Base-by-base conservation (phyloP, 176 grass and related monocot species). In the Thalia dealbata region DNA sequence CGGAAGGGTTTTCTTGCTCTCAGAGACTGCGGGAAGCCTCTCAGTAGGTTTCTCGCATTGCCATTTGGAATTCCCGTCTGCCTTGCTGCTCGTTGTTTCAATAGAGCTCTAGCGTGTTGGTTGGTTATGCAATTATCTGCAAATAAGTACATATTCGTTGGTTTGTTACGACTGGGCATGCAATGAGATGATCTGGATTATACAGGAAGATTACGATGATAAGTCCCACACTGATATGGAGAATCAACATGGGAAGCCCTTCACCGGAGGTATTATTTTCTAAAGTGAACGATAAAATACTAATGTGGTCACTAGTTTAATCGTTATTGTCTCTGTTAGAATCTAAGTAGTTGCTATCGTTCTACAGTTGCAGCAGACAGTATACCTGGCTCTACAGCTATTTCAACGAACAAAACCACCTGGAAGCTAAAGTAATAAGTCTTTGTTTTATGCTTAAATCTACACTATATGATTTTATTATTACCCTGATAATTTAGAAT, bases 341-440 rank as follows among this genome's bases (percentile, higher is more conserved):
- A 16, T 21, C 22, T 27, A 69, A 15, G 26, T 73, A 75, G 28
- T 76, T 76, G 27, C 21, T 14, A 67, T 21, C 66, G 45, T 43
- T 66, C 52, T 78, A 80, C 74, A 86, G 73, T 64, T 81, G 27
- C 72, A 79, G 45, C 74, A 80, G 74, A 56, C 29, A 74, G 46
- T 7, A 61, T 44, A 14, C 61, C 80, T 70, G 75, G 62, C 61
- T 65, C 68, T 18, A 38, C 75, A 71, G 83, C 27, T 81, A 67
- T 44, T 43, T 52, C 26, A 12, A 86, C 84, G 43, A 83, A 75
- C 41, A 97, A 97, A 72, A 24, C 77, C 52, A 92, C 70, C 73
- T 97, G 89, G 93, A 97, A 88, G 78, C 82, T 92, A 56, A 97
- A 92, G 93, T 92, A 90, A 80, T 44, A 50, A 51, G 78, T 82